phyloP scores from a whole-genome alignment of 257 asterid genomes.

The Lithospermum erythrorhizon region DNA sequence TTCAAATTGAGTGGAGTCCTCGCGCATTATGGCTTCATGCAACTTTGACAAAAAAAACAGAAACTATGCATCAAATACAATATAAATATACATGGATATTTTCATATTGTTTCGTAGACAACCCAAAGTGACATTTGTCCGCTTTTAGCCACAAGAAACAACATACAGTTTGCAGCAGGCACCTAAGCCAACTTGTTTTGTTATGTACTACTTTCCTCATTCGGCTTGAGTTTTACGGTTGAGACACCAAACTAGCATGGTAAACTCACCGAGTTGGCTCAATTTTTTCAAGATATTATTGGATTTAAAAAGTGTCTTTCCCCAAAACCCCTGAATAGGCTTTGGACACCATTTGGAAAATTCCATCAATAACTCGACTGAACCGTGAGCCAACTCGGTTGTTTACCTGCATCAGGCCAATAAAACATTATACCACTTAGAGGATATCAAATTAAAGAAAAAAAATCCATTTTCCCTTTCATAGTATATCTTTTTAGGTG shows the following conservation, averaged over 20 bases:
- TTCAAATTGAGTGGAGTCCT: conserved; percentile 63
- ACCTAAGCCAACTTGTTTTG: too few species aligned
- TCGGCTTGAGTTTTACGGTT: not conserved
- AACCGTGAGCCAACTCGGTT: conserved; percentile 61
- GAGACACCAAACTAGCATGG: conserved; percentile 22
- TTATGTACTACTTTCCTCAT: not conserved
- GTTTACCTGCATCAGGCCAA: conserved; percentile 60
- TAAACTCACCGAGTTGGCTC: conserved; percentile 72
- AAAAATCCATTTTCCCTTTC: not conserved
- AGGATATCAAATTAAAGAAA: not conserved
- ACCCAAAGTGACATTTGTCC: not conserved
- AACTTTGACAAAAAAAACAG: conserved; percentile 31
- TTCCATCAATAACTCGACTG: conserved; percentile 48
- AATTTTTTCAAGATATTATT: conserved; percentile 25
- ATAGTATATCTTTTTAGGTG: not conserved
- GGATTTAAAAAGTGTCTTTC: conserved; percentile 46
- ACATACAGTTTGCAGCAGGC: not conserved
- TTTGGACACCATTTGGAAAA: conserved; percentile 46
- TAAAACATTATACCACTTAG: conserved; percentile 16
- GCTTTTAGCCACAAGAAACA: not conserved
- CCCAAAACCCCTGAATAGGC: conserved; percentile 45
- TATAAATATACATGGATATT: not conserved
- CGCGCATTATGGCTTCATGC: conserved; percentile 91
- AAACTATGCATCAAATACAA: conserved; percentile 2
- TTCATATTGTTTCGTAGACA: not conserved